These are phyloP conservation scores for Climacium dendroides DNA, from an alignment of 225 moss, liverwort and hornwort species.

Conservation along the genomic window DNA sequence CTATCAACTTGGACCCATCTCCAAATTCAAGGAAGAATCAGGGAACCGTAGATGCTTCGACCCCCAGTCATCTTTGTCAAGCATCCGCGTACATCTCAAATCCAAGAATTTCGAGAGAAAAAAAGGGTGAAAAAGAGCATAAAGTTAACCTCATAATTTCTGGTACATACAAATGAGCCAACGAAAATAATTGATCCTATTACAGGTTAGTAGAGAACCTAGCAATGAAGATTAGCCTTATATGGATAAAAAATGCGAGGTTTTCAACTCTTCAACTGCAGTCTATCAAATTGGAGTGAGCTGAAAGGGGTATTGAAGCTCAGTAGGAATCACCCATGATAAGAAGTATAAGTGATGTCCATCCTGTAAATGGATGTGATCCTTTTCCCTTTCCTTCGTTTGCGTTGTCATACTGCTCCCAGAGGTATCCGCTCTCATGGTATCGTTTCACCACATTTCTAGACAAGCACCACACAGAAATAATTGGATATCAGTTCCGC, in stretches of 20 bases:
- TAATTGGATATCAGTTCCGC: neutral
- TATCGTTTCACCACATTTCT: constrained; percentile 80
- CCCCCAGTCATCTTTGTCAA: neutral
- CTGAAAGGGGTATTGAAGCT: neutral
- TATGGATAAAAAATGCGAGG: neutral
- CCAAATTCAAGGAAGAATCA: neutral
- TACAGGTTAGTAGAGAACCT: neutral
- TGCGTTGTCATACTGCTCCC: constrained; percentile 77
- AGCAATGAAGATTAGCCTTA: neutral
- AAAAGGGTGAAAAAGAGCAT: too few relatives aligned
- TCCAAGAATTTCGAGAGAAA: neutral
- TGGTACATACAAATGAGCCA: neutral
- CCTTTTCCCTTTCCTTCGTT: constrained; percentile 85
- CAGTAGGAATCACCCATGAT: constrained; percentile 75
- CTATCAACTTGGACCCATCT: neutral
- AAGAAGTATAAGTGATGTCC: constrained; percentile 85
- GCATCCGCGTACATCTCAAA: neutral
- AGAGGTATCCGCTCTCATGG: constrained; percentile 75
- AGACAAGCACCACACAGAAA: constrained; percentile 42
- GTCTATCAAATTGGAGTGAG: too few relatives aligned
- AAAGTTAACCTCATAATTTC: neutral
- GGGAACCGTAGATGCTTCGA: neutral
- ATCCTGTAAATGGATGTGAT: constrained; percentile 93
- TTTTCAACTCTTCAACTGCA: neutral
- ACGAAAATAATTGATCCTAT: neutral